Evolutionary conservation across 441 rosid species (phyloP), one percentile per base, ranked within the genome.

Genomic region (Euphorbia celastroides): DNA sequence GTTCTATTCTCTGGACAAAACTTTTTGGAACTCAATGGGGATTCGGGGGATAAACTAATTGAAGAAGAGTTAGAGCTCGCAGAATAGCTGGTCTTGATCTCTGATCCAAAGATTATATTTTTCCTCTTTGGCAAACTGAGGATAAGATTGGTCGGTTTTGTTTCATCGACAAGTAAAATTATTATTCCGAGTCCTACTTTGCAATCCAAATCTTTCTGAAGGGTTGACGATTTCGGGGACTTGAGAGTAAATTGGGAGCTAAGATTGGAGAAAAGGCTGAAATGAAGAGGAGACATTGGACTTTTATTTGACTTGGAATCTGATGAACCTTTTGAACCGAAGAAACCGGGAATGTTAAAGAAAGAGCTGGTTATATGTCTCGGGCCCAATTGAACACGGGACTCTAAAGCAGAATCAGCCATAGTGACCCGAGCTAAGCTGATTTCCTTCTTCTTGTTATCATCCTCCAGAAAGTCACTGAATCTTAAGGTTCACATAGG

Each of bases 181-280:
- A 88, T 60, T 54, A 88, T 73, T 67, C 87, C 80, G 42, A 88
- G 88, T 16, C 90, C 93, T 20, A 84, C 84, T 78, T 84, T 74
- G 70, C 66, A 65, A 70, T 72, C 57, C 86, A 78, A 85, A 60
- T 74, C 62, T 63, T 48, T 64, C 14, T 19, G 72, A 59, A n/a
- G n/a, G n/a, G 74, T 57, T 1, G 79, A 66, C n/a, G 73, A 66
- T 56, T 68, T 72, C 0, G 78, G 71, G 41, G 80, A 65, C 68
- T 56, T 82, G 55, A 62, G 68, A 63, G 78, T 72, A 64, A 80
- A 82, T 34, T 81, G 77, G 70, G 78, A 77, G 69, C 83, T 74
- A 42, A 78, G 79, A 65, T 65, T 67, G 22, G 80, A 63, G 73
- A 80, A 80, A 58, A 69, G 73, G 70, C 78, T 79, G 57, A 78